Evolutionary conservation across 192 early-diverging fungal species (phyloP).

Genomic region (Coemansia sp.): DNA sequence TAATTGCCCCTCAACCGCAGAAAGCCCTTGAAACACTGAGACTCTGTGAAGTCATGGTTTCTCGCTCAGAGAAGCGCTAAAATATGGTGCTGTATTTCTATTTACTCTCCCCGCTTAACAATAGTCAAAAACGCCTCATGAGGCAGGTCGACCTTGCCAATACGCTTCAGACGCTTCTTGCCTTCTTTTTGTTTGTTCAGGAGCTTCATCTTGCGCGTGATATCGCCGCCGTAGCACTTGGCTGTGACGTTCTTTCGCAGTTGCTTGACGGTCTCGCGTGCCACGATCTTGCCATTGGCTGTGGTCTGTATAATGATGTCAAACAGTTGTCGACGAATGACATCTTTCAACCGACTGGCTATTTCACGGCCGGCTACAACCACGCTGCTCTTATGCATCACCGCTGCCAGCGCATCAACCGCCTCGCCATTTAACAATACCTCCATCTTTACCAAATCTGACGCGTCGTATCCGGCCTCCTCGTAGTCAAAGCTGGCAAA

Average conservation of each 20-base stretch:
- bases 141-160: constrained; percentile 86
- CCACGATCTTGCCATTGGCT: constrained; percentile 79
- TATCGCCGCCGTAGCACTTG: constrained; percentile 97
- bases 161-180: constrained; percentile 92
- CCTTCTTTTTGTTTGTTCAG: constrained; percentile 93
- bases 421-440: constrained; percentile 88
- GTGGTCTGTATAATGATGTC: constrained; percentile 93
- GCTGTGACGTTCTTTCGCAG: constrained; percentile 95
- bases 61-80: no score
- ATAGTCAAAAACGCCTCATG: constrained; percentile 83
- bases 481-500: constrained; percentile 92
- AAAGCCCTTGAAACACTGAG: no score
- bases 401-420: constrained; percentile 90
- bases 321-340: constrained; percentile 88
- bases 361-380: constrained; percentile 78
- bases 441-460: constrained; percentile 92
- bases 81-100: not conserved
- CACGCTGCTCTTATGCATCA: constrained; percentile 74
- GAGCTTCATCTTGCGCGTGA: constrained; percentile 97
- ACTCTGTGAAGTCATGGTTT: no score
- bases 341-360: constrained; percentile 76
- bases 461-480: constrained; percentile 79
- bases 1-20: no score
- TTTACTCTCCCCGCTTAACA: constrained; percentile 10
- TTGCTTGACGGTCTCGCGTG: constrained; percentile 83